Base-by-base conservation (phyloP, 768 basidiomycete genomes). In the Suillus decipiens region DNA sequence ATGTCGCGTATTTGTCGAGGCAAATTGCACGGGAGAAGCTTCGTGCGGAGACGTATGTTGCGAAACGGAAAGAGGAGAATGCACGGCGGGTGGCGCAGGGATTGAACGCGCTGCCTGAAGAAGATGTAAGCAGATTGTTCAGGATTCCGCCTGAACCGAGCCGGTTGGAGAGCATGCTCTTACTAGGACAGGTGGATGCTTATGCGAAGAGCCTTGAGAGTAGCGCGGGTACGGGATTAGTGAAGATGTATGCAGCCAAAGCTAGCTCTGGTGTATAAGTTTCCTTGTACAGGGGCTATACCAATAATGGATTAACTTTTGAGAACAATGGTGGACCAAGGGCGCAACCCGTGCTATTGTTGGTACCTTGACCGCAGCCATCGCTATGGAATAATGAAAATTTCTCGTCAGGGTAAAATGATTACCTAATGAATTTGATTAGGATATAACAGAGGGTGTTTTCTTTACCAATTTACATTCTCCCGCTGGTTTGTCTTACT, bases 41-140 rank as follows among this genome's bases (percentile, higher is more conserved):
- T 50, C 86, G 86, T 64, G 92, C 93, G 57, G 95, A 97, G 61
- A 81, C 82, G 60, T 89, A 89, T 71, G 77, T 95, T 60, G 83
- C 85, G 69, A 95, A 95, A 76, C 87, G 94, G 61, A 92, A 89
- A 72, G 95, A 96, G 73, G 95, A 97, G 77, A 96, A 93, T 70
- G 83, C 82, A 42, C 79, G 79, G 59, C 85, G 95, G 50, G 82
- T 90, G 65, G 88, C 87, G 43, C 92, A 95, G 70, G 95, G 95
- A 14, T 78, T 96, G 58, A 85, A 86, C 31, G 93, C 95, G 66
- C 80, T 96, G 34, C 95, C 95, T 1, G 90, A 94, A 75, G 92
- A 96, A 72, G 90, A 94, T 69, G 85, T 93, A 39, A 82, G 85
- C 70, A 83, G 94, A 65, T 71, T 95, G 72, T 95, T 94, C 82